Base-by-base conservation (phyloP, 768 basidiomycete species). In the Trametes coccinea region DNA sequence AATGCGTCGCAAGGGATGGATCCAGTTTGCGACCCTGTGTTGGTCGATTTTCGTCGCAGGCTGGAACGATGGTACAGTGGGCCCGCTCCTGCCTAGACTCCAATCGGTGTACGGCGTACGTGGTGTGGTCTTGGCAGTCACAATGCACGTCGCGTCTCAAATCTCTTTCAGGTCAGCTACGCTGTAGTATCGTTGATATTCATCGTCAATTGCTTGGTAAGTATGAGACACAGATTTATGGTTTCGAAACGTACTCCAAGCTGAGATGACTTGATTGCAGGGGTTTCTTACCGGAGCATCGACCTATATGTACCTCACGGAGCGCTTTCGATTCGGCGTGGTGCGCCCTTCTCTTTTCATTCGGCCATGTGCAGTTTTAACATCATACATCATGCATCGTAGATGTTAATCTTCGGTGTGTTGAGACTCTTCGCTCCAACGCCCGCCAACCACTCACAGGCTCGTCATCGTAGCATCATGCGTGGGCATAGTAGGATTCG, bases 41-140 rank as follows among this genome's bases (percentile, higher is more conserved):
- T 82, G 78, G 75, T 73, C 77, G 4, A 56, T 86, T 47, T 84
- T 84, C 56, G 74, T 88, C 9, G 78, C 78, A 16, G 90, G 90
- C n/a, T 92, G 89, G 89, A 89, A 86, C 64, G 89, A 90, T 70
- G 86, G 84, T 11, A 80, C 84, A 0, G 80, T 82, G 14, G 90
- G 91, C 3, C 89, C 91, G 0, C 73, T 93, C n/a, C 72, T 93
- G 6, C 90, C 88, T 2, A 78, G 84, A 8, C 84, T 93, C 46
- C 89, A 89, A 69, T 71, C 74, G 8, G 79, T 81, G 69, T 82
- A 80, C 69, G 72, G 74, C 65, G 81, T 79, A 58, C 27, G 70
- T 55, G 6, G 14, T 8, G 3, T 5, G n/a, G 17, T 27, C 14
- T 4, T 27, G 4, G 2, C 2, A 22, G 22, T 22, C 8, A 11